Conservation (phyloP, 139 green algal species). For the Pseudopediastrum boryanum region DNA sequence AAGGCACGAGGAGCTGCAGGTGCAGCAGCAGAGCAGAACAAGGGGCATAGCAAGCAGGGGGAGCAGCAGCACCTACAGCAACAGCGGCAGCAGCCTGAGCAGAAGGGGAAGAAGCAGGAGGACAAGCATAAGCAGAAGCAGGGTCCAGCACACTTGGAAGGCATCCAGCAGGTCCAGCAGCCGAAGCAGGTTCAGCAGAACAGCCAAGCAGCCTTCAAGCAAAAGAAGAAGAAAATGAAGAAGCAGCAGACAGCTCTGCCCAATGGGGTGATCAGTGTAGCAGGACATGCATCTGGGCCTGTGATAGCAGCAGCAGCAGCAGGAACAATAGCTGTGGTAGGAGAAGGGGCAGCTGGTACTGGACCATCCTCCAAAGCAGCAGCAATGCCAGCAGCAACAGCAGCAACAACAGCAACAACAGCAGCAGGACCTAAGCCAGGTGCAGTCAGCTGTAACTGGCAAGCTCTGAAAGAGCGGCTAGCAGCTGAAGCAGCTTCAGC, state of each 20-base stretch:
- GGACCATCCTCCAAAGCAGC: too few relatives aligned
- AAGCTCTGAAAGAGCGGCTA: slow-evolving; percentile 35
- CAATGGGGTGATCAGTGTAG: not conserved
- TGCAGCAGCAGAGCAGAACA: not conserved
- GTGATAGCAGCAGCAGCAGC: not conserved
- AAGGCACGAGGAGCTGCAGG: not conserved
- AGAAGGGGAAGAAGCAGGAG: slow-evolving; percentile 18
- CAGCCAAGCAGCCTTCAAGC: not conserved
- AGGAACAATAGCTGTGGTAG: too few relatives aligned
- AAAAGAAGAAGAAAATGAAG: slow-evolving; percentile 14
- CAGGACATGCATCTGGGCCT: not conserved
- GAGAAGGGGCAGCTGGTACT: too few relatives aligned
- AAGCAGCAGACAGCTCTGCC: not conserved
- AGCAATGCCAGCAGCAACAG: slow-evolving; percentile 10
- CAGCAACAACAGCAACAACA: not conserved
- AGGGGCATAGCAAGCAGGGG: not conserved
- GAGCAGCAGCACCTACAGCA: slow-evolving; percentile 32
- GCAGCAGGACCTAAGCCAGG: not conserved
- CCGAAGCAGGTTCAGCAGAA: not conserved
- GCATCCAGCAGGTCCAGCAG: slow-evolving; percentile 6
- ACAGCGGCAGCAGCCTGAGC: slow-evolving; percentile 10
- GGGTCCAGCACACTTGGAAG: too few relatives aligned
- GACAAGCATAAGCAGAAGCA: not conserved
- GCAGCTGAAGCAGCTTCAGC: not conserved
- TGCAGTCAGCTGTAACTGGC: slow-evolving; percentile 38